Percentiles rank a stretch among this genome's conserved stretches.
Conservation (phyloP, 208 protist genomes). For the Trypanosoma mega region DNA sequence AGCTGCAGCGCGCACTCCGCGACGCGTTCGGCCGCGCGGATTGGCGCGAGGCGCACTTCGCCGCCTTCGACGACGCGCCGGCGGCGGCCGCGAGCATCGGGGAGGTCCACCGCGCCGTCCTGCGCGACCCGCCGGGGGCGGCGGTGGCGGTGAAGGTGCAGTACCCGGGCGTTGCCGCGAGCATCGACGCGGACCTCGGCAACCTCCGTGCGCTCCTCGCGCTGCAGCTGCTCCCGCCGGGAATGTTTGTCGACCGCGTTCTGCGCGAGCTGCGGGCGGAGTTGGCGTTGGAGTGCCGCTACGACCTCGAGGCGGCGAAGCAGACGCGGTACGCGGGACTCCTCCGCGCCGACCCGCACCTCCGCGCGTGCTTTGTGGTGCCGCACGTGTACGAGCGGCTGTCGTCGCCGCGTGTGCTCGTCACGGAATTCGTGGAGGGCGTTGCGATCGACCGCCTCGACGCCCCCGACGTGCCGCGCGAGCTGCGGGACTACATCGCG, state of each 20-base stretch:
- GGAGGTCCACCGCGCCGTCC: conserved; percentile 87
- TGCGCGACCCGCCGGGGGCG: conserved; percentile 53
- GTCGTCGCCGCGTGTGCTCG: conserved; percentile 60
- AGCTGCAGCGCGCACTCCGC: conserved; percentile 58
- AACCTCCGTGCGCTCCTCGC: conserved; percentile 86
- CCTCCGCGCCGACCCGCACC: conserved; percentile 31
- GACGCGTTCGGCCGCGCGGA: conserved; percentile 37
- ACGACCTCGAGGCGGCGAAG: conserved; percentile 68
- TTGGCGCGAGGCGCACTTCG: conserved; percentile 63
- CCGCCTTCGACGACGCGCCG: conserved; percentile 84
- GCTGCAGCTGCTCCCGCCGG: conserved; percentile 63
- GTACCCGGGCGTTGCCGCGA: conserved; percentile 77
- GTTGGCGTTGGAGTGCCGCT: conserved; percentile 66
- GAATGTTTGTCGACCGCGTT: conserved; percentile 86
- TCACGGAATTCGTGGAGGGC: conserved; percentile 65
- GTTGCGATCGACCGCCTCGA: conserved; percentile 65
- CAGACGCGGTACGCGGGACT: conserved; percentile 54
- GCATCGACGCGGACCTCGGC: conserved; percentile 88
- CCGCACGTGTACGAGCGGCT: conserved; percentile 59
- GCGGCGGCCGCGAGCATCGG: conserved; percentile 96
- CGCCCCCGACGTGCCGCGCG: conserved; percentile 42
- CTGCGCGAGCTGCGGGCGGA: conserved; percentile 73
- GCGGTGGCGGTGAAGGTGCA: conserved; percentile 94
- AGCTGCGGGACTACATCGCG: conserved; percentile 75
- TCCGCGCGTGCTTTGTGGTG: conserved; percentile 63